Evolutionary conservation across 2,329 filamentous ascomycete species (phyloP).

Genomic region (Phialophora tarda): DNA sequence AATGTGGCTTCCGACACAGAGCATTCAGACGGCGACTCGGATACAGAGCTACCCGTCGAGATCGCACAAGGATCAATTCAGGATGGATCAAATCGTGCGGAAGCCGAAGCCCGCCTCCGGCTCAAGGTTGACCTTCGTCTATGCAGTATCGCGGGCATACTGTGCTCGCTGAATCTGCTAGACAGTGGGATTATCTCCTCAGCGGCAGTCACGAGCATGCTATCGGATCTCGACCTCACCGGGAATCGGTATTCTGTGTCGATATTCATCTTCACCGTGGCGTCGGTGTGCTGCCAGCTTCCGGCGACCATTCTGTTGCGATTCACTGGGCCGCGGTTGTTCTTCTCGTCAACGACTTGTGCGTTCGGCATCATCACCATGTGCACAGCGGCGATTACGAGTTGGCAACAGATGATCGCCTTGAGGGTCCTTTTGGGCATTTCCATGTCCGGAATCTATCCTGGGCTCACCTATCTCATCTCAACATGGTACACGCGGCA

Average conservation of each 20-base stretch:
- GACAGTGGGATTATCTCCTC: conserved; percentile 73
- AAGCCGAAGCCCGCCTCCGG: conserved; percentile 52
- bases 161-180: conserved; percentile 72
- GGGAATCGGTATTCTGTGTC: conserved; percentile 71
- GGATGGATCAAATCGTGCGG: background rate
- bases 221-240: conserved; percentile 65
- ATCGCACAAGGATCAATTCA: conserved; percentile 1
- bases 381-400: conserved; percentile 70
- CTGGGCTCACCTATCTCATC: conserved; percentile 53
- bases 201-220: conserved; percentile 72
- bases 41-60: conserved; percentile 1
- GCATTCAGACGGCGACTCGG: background rate
- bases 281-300: conserved; percentile 70
- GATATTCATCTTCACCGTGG: conserved; percentile 75
- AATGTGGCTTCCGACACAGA: background rate
- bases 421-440: conserved; percentile 70
- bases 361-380: conserved; percentile 69
- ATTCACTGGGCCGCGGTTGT: conserved; percentile 66
- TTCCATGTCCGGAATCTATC: conserved; percentile 59
- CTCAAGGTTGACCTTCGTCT: conserved; percentile 70
- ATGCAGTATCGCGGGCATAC: conserved; percentile 72
- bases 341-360: conserved; percentile 66
- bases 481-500: conserved; percentile 65
- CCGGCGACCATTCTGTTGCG: conserved; percentile 71
- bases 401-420: conserved; percentile 72